Base-by-base conservation (phyloP, 257 asterid species). In the Nicotiana attenuata region DNA sequence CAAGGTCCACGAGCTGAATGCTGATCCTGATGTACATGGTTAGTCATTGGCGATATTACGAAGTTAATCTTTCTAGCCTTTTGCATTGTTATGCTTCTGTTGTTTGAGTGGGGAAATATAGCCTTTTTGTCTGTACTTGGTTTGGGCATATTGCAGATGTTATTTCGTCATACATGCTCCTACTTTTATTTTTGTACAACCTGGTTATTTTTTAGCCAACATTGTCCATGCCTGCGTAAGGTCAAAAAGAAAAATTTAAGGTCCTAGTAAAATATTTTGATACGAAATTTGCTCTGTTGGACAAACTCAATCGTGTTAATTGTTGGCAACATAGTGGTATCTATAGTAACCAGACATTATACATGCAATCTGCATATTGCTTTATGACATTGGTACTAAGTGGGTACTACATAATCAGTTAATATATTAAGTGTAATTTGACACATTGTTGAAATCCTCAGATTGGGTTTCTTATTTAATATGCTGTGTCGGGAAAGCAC, bases 11-110 rank as follows among this genome's bases (percentile, higher is more conserved):
- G 95, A 92, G 64, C 52, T 96, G 85, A 96, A 96, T 78, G 98
- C 84, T 38, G 85, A 93, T 89, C 97, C 97, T 55, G 92, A 92
- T 81, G 96, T 96, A 82, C 99, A 96, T 60, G 99, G 97, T 95
- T 84, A 47, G 97, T 92, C 79, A 20, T 82, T 82, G 82, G 56
- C 45, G 11, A 41, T 47, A 75, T 53, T 38, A 71, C 5, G 10
- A 13, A 79, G 63, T 80, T 68, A 38, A 26, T 61, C 24, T 56
- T 75, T 15, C 82, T 10, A 7, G 60, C 59, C 3, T 75, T 52
- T 82, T 19, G 17, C 22, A n/a, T 61, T 14, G 20, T 31, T 69
- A 50, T 52, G 3, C 9, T 20, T 45, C 20, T 22, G 5, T 7
- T 79, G 31, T 4, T 57, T 78, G 5, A 20, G 14, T 45, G 35